phyloP scores from a whole-genome alignment of 306 rosid species.

The Dryas alaskensis region DNA sequence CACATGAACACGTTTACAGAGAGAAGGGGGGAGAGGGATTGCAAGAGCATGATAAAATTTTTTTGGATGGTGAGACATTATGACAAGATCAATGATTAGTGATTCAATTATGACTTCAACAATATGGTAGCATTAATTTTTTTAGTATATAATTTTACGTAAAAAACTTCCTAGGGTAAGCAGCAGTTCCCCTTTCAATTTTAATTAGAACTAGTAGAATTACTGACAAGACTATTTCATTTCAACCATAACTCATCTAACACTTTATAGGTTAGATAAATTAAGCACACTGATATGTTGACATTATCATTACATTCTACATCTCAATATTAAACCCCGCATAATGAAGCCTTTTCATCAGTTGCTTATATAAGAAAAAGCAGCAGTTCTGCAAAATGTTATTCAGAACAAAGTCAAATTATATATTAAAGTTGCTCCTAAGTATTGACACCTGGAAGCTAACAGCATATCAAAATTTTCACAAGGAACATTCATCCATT shows the following conservation, averaged over 20 bases:
- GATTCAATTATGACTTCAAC: not conserved
- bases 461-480: not conserved
- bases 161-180: not conserved
- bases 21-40: not conserved
- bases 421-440: not conserved
- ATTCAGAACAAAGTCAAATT: not conserved
- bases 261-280: not conserved
- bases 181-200: not conserved
- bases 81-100: not conserved
- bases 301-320: not conserved
- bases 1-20: not conserved
- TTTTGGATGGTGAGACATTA: not conserved
- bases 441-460: not conserved
- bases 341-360: not conserved
- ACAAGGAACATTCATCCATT: not conserved
- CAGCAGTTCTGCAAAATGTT: not conserved
- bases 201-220: not conserved
- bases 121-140: not conserved
- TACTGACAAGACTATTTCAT: not conserved
- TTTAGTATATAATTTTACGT: not conserved
- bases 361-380: not conserved
- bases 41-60: not conserved
- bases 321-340: not conserved
- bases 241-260: not conserved
- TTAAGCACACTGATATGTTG: not conserved